Percentiles rank a stretch among this genome's conserved stretches.
These are phyloP conservation scores for Akanthomyces muscarius DNA, from an alignment of 2,329 filamentous ascomycete species.

Conservation along the genomic window DNA sequence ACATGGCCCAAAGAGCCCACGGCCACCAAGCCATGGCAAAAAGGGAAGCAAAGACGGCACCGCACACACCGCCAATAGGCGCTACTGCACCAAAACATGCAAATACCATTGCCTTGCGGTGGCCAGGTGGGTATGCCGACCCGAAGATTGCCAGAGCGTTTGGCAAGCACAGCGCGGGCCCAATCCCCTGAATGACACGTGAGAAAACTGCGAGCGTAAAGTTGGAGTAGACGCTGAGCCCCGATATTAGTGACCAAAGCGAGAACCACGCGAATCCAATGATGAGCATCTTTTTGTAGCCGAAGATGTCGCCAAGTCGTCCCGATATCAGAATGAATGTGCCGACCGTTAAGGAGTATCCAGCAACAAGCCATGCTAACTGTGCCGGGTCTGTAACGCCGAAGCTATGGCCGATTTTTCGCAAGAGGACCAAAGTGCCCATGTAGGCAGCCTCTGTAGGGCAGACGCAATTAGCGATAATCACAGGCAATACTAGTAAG, in stretches of 20 bases:
- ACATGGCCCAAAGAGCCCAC: conserved; percentile 43
- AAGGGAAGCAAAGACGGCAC: conserved; percentile 38
- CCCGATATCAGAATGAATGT: conserved; percentile 56
- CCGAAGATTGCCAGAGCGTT: conserved; percentile 62
- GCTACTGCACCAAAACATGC: conserved; percentile 44
- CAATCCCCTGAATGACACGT: conserved; percentile 57
- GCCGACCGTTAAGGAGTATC: conserved; percentile 52
- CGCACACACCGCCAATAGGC: conserved; percentile 43
- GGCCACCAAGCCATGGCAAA: conserved; percentile 45
- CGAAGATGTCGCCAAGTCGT: conserved; percentile 54
- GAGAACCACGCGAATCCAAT: conserved; percentile 52
- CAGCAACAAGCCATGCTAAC: conserved; percentile 55
- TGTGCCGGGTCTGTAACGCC: conserved; percentile 38
- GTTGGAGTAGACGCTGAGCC: conserved; percentile 36
- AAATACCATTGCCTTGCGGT: conserved; percentile 58
- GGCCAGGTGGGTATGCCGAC: conserved; percentile 51
- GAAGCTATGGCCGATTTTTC: conserved; percentile 45
- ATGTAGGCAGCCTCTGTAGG: conserved; percentile 32
- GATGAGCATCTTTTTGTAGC: conserved; percentile 52
- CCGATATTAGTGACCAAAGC: conserved; percentile 48
- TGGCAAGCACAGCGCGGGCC: conserved; percentile 59
- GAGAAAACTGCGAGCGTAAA: conserved; percentile 45
- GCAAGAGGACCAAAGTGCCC: conserved; percentile 42
- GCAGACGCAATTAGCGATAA: background rate
- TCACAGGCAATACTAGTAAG: background rate